Evolutionary conservation across 306 rosid genomes (phyloP).

Genomic region (Dalbergia cultrata): DNA sequence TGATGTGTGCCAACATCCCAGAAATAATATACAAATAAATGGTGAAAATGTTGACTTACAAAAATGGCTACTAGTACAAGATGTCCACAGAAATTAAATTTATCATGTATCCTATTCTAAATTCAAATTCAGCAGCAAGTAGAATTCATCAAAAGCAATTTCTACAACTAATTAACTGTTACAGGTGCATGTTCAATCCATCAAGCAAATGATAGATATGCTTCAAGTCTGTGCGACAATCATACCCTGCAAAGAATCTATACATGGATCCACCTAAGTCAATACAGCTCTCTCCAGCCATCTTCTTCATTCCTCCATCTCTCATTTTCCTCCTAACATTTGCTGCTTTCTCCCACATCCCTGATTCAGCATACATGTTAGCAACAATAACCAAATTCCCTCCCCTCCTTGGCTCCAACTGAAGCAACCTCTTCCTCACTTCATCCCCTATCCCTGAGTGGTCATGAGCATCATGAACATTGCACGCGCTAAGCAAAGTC

Average conservation of each 20-base stretch:
- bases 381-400: constrained; percentile 86
- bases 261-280: constrained; percentile 73
- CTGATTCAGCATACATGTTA: constrained; percentile 81
- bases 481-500: constrained; percentile 83
- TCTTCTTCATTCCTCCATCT: constrained; percentile 75
- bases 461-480: constrained; percentile 56
- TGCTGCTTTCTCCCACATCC: constrained; percentile 91
- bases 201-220: constrained; percentile 63
- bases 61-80: constrained; percentile 13
- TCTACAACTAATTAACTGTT: constrained; percentile 44
- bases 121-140: constrained; percentile 35
- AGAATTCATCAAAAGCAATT: constrained; percentile 25
- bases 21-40: not conserved
- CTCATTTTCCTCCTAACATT: constrained; percentile 72
- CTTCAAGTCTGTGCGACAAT: constrained; percentile 48
- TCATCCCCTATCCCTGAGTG: constrained; percentile 61
- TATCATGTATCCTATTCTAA: not conserved
- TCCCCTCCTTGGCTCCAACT: constrained; percentile 81
- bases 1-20: not conserved
- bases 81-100: not conserved
- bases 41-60: not conserved
- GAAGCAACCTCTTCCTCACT: constrained; percentile 73
- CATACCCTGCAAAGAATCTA: constrained; percentile 76
- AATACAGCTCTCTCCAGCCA: constrained; percentile 84
- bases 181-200: constrained; percentile 74